Percentiles rank a stretch among this genome's conserved stretches.
Conservation (phyloP, 441 rosid species). For the Cnidoscolus chayamansa region DNA sequence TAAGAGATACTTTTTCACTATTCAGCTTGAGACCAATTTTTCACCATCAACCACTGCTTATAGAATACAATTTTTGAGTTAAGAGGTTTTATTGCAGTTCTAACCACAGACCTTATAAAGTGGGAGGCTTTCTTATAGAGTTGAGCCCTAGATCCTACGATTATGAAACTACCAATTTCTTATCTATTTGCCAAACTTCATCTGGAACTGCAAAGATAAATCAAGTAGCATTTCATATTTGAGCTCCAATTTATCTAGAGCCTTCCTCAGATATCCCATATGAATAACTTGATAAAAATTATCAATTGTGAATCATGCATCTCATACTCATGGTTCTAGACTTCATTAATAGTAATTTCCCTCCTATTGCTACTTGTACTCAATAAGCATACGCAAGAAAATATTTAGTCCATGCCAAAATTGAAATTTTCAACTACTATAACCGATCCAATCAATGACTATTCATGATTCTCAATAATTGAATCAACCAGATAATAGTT, state of each 20-base stretch:
- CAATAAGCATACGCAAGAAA: neutral
- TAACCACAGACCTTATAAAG: neutral
- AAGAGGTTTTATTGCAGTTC: neutral
- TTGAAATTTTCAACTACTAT: no score
- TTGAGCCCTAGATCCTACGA: neutral
- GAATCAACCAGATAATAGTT: no score
- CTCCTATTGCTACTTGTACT: neutral
- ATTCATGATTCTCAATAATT: no score
- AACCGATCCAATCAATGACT: no score
- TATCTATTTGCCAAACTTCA: neutral
- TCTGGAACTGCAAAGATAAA: neutral
- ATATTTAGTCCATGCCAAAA: constrained; percentile 2
- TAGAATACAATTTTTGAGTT: neutral
- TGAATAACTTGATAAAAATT: neutral
- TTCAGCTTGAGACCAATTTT: neutral
- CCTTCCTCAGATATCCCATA: neutral
- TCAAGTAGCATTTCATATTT: neutral
- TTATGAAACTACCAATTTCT: neutral
- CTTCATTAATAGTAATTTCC: neutral
- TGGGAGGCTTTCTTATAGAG: neutral
- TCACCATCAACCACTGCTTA: neutral
- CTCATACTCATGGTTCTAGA: neutral
- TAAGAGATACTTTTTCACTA: no score
- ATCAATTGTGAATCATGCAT: neutral
- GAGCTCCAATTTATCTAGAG: neutral